Evolutionary conservation across 192 early-diverging fungal species (phyloP), one percentile per base, ranked within the genome.

Genomic region (Cladochytrium replicatum): DNA sequence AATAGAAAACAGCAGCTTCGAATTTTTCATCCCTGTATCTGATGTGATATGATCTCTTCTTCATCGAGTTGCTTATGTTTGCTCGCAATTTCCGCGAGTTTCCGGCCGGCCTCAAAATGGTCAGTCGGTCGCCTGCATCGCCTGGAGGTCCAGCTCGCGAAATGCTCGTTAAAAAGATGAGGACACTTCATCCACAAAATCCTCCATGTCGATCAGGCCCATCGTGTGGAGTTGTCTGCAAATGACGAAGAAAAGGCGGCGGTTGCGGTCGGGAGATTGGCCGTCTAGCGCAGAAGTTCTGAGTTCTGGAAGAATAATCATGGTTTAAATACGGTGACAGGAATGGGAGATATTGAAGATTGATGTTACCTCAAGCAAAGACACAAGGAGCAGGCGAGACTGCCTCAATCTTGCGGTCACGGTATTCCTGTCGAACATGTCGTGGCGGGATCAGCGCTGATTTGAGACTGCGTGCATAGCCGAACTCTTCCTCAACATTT

Each of bases 281-380:
- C 88, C 89, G 64, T 95, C 91, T 15, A 90, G 61, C 29, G 75
- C 61, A 54, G 88, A 91, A 68, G n/a, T n/a, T n/a, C n/a, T n/a
- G 90, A 97, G 56, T 87, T 87, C 48, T 50, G 42, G 11, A 4
- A 38, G 17, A 19, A 8, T 8, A 8, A 29, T 6, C 7, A 43
- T 4, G 15, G 6, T 5, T 7, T 22, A n/a, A 8, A 13, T 22
- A 43, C 5, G 7, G 11, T 22, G 22, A 17, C 22, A 22, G n/a
- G 11, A 11, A 8, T n/a, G 4, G 22, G 15, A 22, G 7, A 22
- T 22, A n/a, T 7, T 13, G n/a, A 13, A 7, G 6, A 11, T 40
- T n/a, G n/a, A n/a, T n/a, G n/a, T n/a, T 38, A 50, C 49, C 42
- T 97, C 93, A 1, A 97, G 69, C 17, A 97, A 61, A 17, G 88